A percentile compares a stretch with the other conserved stretches of the same genome.
Evolutionary conservation across 176 grass and related monocot genomes (phyloP).

Genomic region (Oryza nivara): DNA sequence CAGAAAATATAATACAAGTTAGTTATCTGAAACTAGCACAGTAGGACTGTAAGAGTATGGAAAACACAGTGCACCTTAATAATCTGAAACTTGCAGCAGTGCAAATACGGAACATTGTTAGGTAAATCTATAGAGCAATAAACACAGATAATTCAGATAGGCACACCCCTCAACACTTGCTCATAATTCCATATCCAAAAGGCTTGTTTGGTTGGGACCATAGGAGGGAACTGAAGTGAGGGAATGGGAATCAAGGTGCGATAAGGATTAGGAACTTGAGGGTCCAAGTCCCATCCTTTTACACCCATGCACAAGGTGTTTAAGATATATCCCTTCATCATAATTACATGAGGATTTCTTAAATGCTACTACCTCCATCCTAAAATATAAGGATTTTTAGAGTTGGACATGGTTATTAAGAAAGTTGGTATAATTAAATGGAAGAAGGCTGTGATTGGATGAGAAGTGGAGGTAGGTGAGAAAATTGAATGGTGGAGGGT

Average conservation of each 20-base stretch:
- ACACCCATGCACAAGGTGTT: too few species aligned
- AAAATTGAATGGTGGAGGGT: too few species aligned
- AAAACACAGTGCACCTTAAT: background rate
- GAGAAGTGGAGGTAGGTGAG: too few species aligned
- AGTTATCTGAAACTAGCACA: conserved; percentile 12
- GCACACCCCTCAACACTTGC: background rate
- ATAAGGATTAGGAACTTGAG: too few species aligned
- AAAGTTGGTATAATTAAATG: too few species aligned
- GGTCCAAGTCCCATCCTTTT: too few species aligned
- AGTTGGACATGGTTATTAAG: too few species aligned
- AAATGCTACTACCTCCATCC: background rate
- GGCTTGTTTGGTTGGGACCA: background rate
- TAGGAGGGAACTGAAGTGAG: background rate
- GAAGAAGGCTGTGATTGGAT: too few species aligned
- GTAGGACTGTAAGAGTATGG: background rate
- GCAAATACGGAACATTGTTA: conserved; percentile 7
- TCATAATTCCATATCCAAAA: background rate
- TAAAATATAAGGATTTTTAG: too few species aligned
- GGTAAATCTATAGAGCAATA: background rate
- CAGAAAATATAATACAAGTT: conserved; percentile 14
- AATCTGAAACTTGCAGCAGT: conserved; percentile 2
- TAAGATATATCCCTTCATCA: background rate
- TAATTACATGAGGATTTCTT: background rate
- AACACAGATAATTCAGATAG: conserved; percentile 3
- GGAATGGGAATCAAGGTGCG: too few species aligned